Evolutionary conservation across 257 asterid genomes (phyloP), one percentile per base, ranked within the genome.

Genomic region (Solanum chmielewskii): DNA sequence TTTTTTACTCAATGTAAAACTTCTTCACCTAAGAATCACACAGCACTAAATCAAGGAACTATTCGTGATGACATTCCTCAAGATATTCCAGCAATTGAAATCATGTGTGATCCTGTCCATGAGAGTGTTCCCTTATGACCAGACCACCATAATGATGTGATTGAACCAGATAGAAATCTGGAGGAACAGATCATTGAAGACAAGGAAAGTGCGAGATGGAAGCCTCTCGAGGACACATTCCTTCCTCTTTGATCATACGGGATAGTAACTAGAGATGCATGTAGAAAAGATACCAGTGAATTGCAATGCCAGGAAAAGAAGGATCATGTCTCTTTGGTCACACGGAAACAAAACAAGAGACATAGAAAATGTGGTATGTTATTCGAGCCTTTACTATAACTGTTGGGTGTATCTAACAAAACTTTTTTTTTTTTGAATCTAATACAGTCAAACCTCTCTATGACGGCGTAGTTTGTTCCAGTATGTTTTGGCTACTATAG

Each of bases 161-260:
- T 35, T 86, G 97, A 88, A 7, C 98, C 96, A 21, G 98, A 97
- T 85, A 69, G 33, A 52, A 62, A 76, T 68, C 86, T 97, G 37
- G 97, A 85, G 85, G 92, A 93, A 83, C 95, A 90, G 92, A 90
- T 95, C 64, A 90, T 21, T 60, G 86, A 82, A 87, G 96, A 93
- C 9, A 91, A 85, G 35, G 90, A 89, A 75, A 86, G 56, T 39
- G 41, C 18, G 4, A 86, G 86, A 89, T 84, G n/a, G 90, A 71
- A 71, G 90, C 84, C 93, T 16, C 62, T 18, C 4, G 10, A 52
- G 0, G 62, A 52, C 62, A 52, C 62, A 52, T 20, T 52, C n/a
- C 18, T 18, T 18, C 62, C 20, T 47, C 56, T 47, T 47, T 49
- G 21, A 8, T 5, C 60, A 14, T 49, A 14, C 1, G 3, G 60